phyloP scores from a whole-genome alignment of 2,329 filamentous ascomycete species.

The Periconia sp. region DNA sequence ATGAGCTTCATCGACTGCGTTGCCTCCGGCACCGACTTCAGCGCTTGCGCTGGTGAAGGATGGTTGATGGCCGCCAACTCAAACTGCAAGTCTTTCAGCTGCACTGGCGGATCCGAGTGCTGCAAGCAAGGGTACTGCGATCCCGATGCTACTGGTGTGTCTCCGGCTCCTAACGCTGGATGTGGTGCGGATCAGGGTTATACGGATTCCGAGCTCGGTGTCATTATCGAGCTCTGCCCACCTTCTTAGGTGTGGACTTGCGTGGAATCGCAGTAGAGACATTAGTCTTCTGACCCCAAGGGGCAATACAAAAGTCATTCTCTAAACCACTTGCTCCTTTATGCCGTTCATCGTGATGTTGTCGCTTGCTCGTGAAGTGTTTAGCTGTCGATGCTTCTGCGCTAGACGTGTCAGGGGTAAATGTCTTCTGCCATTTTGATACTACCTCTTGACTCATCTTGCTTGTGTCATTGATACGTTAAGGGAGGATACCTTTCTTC shows the following conservation, averaged over 20 bases:
- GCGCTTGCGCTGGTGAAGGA: constrained; percentile 4
- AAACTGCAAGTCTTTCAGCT: neutral
- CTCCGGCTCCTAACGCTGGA: constrained; percentile 1
- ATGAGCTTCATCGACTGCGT: constrained; percentile 15
- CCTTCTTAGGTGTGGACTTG: constrained; percentile 1
- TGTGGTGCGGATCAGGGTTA: constrained; percentile 10
- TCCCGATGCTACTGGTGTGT: constrained; percentile 2
- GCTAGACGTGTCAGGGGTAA: no score
- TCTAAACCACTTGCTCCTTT: no score
- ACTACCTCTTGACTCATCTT: no score
- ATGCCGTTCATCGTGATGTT: no score
- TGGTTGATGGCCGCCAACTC: constrained; percentile 7
- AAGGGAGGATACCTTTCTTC: no score
- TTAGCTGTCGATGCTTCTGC: no score
- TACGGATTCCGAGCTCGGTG: constrained; percentile 3
- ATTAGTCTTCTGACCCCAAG: no score
- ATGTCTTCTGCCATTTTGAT: no score
- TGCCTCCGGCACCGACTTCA: neutral
- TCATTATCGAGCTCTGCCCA: constrained; percentile 12
- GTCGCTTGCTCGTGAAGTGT: no score
- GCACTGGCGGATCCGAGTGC: constrained; percentile 2
- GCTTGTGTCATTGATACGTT: no score
- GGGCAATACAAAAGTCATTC: no score
- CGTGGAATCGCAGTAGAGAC: constrained; percentile 3
- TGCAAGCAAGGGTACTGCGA: constrained; percentile 12